Evolutionary conservation across 2,329 filamentous ascomycete genomes (phyloP).

Genomic region (Sporothrix globosa): DNA sequence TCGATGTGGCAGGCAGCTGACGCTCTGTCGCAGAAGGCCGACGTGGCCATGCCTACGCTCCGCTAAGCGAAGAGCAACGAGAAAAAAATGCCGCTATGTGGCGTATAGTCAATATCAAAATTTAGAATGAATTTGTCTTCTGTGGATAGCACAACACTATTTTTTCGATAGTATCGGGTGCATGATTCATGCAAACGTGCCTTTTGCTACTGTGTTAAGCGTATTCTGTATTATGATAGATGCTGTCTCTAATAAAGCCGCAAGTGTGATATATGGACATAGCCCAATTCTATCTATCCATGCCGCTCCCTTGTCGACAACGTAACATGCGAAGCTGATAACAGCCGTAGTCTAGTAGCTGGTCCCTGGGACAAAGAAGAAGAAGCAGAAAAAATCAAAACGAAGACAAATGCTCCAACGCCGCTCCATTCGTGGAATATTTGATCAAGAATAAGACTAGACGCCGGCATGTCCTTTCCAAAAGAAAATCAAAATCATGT

Average conservation of each 20-base stretch:
- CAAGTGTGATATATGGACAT: neutral
- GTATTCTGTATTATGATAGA: no score
- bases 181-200: neutral
- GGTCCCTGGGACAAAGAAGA: neutral
- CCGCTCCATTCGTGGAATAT: neutral
- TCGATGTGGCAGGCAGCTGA: slow-evolving; percentile 86
- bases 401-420: neutral
- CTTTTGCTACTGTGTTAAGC: no score
- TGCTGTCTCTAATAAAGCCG: no score
- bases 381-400: neutral
- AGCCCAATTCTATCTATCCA: neutral
- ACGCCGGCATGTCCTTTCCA: neutral
- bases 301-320: neutral
- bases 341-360: neutral
- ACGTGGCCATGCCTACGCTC: slow-evolving; percentile 77
- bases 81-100: neutral
- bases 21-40: slow-evolving; percentile 80
- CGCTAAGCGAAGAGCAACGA: slow-evolving; percentile 27
- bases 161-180: neutral
- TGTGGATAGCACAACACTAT: neutral
- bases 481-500: neutral
- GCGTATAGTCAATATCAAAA: slow-evolving; percentile 8
- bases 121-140: neutral
- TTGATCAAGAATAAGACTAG: neutral
- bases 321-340: neutral